Evolutionary conservation across 805 yeast genomes (phyloP).

Genomic region (Teunomyces lycoperdinae): DNA sequence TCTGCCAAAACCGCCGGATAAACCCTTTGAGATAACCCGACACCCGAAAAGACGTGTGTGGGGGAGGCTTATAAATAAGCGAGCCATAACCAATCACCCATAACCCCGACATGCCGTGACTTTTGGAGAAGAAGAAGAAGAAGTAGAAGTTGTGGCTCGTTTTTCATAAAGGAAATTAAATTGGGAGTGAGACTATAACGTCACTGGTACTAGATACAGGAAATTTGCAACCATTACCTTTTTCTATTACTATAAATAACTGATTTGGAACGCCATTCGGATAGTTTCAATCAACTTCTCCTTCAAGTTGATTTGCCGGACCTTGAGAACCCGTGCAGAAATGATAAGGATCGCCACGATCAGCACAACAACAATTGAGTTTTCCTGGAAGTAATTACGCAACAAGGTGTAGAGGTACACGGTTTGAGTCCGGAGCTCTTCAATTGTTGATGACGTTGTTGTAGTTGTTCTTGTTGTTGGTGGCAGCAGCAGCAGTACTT

Average conservation of each 20-base stretch:
- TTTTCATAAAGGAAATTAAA: too few relatives aligned
- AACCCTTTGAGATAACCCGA: slow-evolving; percentile 77
- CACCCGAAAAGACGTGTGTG: slow-evolving; percentile 55
- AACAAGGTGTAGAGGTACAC: slow-evolving; percentile 16
- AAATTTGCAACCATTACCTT: background rate
- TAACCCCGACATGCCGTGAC: slow-evolving; percentile 29
- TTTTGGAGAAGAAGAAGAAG: background rate
- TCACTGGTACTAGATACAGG: background rate
- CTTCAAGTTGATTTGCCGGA: slow-evolving; percentile 24
- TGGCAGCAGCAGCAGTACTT: too few relatives aligned
- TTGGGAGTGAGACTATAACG: too few relatives aligned
- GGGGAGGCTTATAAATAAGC: slow-evolving; percentile 86
- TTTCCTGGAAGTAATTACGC: slow-evolving; percentile 22
- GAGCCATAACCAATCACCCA: slow-evolving; percentile 95
- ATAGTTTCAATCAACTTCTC: slow-evolving; percentile 34
- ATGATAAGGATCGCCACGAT: slow-evolving; percentile 20
- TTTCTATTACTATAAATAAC: slow-evolving; percentile 25
- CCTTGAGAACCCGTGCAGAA: slow-evolving; percentile 18
- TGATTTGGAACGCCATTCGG: slow-evolving; percentile 44
- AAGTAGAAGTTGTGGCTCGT: too few relatives aligned
- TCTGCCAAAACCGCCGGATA: slow-evolving; percentile 87
- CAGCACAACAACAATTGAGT: slow-evolving; percentile 26
- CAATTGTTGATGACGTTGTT: background rate
- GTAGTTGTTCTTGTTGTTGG: background rate
- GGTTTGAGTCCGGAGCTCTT: slow-evolving; percentile 15